Evolutionary conservation across 2,329 filamentous ascomycete species (phyloP).

Genomic region (Hypoxylon rubiginosum): DNA sequence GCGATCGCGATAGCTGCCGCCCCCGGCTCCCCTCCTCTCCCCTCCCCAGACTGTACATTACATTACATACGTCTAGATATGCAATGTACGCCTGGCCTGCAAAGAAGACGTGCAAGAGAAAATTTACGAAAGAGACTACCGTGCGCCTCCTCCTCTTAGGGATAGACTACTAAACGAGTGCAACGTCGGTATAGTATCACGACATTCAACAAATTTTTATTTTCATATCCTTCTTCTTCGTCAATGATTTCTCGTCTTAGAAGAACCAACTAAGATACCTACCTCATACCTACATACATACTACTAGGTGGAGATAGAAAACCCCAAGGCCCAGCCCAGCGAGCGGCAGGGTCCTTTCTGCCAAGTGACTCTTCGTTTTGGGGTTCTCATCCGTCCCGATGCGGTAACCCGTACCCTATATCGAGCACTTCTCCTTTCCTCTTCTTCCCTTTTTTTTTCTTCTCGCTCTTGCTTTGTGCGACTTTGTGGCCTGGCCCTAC

Average conservation of each 20-base stretch:
- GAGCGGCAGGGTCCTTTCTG: constrained; percentile 3
- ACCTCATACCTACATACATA: neutral
- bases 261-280: neutral
- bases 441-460: neutral
- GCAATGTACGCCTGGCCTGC: constrained; percentile 11
- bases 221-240: neutral
- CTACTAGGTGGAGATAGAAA: neutral
- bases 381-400: constrained; percentile 22
- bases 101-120: constrained; percentile 33
- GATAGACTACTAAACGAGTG: constrained; percentile 38
- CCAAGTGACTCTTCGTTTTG: constrained; percentile 11
- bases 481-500: constrained; percentile 12
- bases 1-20: constrained; percentile 29
- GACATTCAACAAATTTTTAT: constrained; percentile 1
- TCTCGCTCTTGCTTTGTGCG: constrained; percentile 1
- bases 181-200: constrained; percentile 34
- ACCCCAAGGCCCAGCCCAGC: constrained; percentile 13
- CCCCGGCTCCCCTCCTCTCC: neutral
- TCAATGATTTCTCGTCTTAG: neutral
- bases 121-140: constrained; percentile 23
- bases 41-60: constrained; percentile 2
- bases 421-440: constrained; percentile 17
- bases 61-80: neutral
- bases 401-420: constrained; percentile 30
- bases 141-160: constrained; percentile 18